Base-by-base conservation (phyloP, 371 early-diverging fungal species). In the Mucor racemosus region DNA sequence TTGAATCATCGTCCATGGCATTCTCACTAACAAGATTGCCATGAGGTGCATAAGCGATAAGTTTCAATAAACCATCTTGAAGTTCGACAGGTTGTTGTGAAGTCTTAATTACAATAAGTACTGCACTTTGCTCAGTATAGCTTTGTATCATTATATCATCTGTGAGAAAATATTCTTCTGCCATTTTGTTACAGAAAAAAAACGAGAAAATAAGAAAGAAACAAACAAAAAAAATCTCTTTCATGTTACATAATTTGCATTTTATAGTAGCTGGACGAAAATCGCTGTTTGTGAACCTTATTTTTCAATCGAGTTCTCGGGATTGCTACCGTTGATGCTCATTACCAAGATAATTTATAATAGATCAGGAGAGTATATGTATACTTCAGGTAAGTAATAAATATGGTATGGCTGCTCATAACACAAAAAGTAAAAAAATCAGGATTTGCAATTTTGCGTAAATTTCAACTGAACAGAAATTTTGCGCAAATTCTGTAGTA, bases 61-160 rank as follows among this genome's bases (percentile, higher is more conserved):
- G 77, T 70, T 88, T 86, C 58, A 60, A 60, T 68, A 91, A 72
- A 33, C 91, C 91, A 61, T 79, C 81, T 63, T 82, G 88, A 38
- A 91, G 58, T 46, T 88, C 88, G 39, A 76, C 80, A 7, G 91
- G 91, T 21, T 86, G 79, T 15, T 77, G 69, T 7, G 76, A 76
- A 5, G 76, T 55, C 71, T 87, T 77, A 26, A 86, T 80, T 8
- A 82, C 70, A 39, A 90, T 70, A 9, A 77, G 64, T 8, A 79
- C 74, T 48, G 62, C 62, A 57, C 62, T 73, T 17, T 60, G 60
- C 11, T 60, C 55, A 4, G 55, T n/a, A 9, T 62, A 48, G 8
- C 36, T 38, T 9, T 44, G 48, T 17, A 34, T 60, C 62, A 62
- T 62, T 1, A 44, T 33, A n/a, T 60, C 44, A 8, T 64, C 64